A percentile compares a stretch with the other conserved stretches of the same genome.
These are phyloP conservation scores for Naganishia sp. DNA, from an alignment of 1,284 basidiomycete species.

Conservation along the genomic window DNA sequence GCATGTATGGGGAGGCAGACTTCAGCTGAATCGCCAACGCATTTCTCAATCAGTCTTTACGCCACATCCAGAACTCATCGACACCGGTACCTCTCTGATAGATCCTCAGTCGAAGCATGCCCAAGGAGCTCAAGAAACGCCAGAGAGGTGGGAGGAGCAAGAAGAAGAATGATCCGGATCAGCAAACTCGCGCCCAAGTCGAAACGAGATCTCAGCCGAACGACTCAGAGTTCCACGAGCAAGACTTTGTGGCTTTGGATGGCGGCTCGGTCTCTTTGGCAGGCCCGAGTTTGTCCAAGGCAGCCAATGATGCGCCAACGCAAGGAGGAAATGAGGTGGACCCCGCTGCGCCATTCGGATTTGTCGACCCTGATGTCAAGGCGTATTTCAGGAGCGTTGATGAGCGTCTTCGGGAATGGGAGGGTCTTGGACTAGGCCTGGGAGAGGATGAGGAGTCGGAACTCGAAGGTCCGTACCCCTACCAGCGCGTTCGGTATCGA, in stretches of 20 bases:
- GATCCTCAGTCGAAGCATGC: slow-evolving; percentile 13
- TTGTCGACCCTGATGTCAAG: slow-evolving; percentile 81
- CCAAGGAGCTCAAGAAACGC: slow-evolving; percentile 34
- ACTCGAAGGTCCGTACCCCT: slow-evolving; percentile 67
- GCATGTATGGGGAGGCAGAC: too few relatives aligned
- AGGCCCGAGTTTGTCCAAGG: slow-evolving; percentile 26
- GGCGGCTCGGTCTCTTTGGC: slow-evolving; percentile 9
- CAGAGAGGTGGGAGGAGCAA: slow-evolving; percentile 30
- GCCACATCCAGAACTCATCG: too few relatives aligned
- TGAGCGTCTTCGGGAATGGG: slow-evolving; percentile 81
- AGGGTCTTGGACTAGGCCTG: slow-evolving; percentile 56
- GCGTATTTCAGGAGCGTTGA: slow-evolving; percentile 88
- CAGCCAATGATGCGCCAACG: slow-evolving; percentile 12
- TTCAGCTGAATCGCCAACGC: not conserved
- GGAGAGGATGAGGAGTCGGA: slow-evolving; percentile 55
- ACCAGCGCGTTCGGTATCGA: not conserved
- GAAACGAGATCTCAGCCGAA: not conserved
- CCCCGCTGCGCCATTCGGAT: slow-evolving; percentile 79
- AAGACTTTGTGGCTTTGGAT: slow-evolving; percentile 12
- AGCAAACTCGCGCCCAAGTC: slow-evolving; percentile 2
- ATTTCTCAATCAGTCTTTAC: not conserved
- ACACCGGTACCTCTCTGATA: too few relatives aligned
- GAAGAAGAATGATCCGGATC: slow-evolving; percentile 29
- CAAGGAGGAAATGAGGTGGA: slow-evolving; percentile 46
- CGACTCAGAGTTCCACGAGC: slow-evolving; percentile 26